Percentiles rank a stretch among this genome's conserved stretches.
Conservation (phyloP, 306 rosid genomes). For the Gillenia trifoliata region DNA sequence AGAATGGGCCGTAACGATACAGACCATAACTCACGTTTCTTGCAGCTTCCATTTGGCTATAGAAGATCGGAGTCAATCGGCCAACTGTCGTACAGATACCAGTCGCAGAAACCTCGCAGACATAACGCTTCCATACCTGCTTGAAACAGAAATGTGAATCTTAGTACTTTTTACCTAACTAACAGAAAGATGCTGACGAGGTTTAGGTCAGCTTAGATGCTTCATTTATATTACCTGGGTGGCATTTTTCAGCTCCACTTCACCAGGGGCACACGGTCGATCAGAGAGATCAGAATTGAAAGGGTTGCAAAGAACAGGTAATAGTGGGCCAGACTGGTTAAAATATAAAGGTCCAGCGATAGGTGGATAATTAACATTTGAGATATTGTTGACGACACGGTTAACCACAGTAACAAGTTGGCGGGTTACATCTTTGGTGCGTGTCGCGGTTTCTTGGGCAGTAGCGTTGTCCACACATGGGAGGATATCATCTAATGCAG, state of each 20-base stretch:
- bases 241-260: constrained; percentile 49
- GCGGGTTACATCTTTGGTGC: constrained; percentile 9
- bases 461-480: constrained; percentile 30
- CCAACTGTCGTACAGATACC: constrained; percentile 48
- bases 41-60: constrained; percentile 43
- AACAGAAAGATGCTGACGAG: not conserved
- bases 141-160: constrained; percentile 14
- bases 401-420: constrained; percentile 34
- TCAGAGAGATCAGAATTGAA: constrained; percentile 32
- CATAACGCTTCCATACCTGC: constrained; percentile 68
- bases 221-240: constrained; percentile 34
- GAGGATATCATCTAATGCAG: constrained; percentile 18
- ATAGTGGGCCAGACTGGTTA: constrained; percentile 71
- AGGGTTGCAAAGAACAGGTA: constrained; percentile 75
- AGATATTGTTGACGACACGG: constrained; percentile 20
- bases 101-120: constrained; percentile 43
- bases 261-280: constrained; percentile 43
- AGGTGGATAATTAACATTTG: constrained; percentile 41
- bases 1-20: constrained; percentile 58
- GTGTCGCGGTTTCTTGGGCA: constrained; percentile 7
- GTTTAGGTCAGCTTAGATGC: not conserved
- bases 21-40: constrained; percentile 61
- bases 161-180: not conserved
- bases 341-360: constrained; percentile 28
- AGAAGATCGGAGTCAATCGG: constrained; percentile 49